phyloP scores from a whole-genome alignment of 1,139 yeast species.

The Hyphopichia wangnamkhiaoensis region DNA sequence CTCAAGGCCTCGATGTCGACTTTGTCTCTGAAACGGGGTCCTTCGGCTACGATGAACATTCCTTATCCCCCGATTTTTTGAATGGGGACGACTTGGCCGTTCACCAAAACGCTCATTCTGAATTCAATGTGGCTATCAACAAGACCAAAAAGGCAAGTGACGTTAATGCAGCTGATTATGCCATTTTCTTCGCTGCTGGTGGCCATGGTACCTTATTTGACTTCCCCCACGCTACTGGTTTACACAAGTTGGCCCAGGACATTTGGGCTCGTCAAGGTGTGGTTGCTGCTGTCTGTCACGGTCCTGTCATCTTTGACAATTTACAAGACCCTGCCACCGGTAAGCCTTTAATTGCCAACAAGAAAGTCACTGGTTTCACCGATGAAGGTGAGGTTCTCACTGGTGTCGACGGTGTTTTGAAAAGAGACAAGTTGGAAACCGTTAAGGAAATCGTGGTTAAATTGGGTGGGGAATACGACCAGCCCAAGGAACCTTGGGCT shows the following conservation, averaged over 20 bases:
- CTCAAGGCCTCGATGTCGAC: constrained; percentile 52
- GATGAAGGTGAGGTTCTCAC: constrained; percentile 51
- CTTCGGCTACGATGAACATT: constrained; percentile 57
- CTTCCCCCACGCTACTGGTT: constrained; percentile 51
- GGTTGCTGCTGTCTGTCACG: constrained; percentile 68
- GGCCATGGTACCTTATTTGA: constrained; percentile 67
- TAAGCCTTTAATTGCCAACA: constrained; percentile 49
- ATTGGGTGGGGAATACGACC: constrained; percentile 45
- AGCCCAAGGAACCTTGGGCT: constrained; percentile 55
- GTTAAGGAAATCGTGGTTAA: constrained; percentile 35
- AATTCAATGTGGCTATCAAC: constrained; percentile 34
- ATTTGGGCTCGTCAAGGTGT: constrained; percentile 55
- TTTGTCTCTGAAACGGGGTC: constrained; percentile 60
- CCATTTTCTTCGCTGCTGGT: constrained; percentile 59
- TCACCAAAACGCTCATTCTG: constrained; percentile 38
- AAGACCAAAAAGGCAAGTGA: constrained; percentile 45
- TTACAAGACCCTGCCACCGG: constrained; percentile 45
- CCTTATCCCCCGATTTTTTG: constrained; percentile 40
- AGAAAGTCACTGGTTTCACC: constrained; percentile 61
- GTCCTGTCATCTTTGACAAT: constrained; percentile 55
- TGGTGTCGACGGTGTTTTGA: constrained; percentile 36
- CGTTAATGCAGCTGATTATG: constrained; percentile 48
- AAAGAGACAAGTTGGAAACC: constrained; percentile 31
- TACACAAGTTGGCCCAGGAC: constrained; percentile 45
- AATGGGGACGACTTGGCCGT: constrained; percentile 43